A percentile compares a stretch with the other conserved stretches of the same genome.
These are phyloP conservation scores for Hypoxylon rubiginosum DNA, from an alignment of 2,329 filamentous ascomycete species.

Conservation along the genomic window DNA sequence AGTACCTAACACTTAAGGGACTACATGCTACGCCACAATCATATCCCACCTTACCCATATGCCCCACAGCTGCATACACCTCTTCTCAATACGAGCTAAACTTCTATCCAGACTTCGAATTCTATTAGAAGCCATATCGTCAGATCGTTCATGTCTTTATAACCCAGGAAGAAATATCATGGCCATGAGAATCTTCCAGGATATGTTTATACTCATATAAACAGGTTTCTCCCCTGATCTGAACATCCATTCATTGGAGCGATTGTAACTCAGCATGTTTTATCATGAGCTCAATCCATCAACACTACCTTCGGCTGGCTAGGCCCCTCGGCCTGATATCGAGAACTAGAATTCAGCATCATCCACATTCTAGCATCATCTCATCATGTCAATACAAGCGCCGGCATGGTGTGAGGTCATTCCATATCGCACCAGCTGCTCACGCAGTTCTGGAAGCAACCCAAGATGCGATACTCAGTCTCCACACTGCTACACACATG, in stretches of 20 bases:
- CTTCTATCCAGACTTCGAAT: no score
- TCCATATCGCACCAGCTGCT: constrained; percentile 54
- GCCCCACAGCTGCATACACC: no score
- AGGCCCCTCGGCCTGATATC: constrained; percentile 19
- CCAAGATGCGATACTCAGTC: constrained; percentile 58
- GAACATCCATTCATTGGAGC: not conserved
- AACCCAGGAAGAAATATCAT: not conserved
- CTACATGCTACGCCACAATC: no score
- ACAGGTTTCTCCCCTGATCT: no score
- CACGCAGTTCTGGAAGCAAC: constrained; percentile 54
- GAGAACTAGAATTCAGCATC: constrained; percentile 7
- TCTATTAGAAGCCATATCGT: no score
- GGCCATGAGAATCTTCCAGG: not conserved
- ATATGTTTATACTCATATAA: not conserved
- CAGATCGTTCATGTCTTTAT: no score
- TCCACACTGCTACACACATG: constrained; percentile 59
- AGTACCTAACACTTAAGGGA: no score
- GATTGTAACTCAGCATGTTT: constrained; percentile 12
- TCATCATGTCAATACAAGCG: not conserved
- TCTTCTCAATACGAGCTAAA: no score
- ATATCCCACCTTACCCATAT: no score
- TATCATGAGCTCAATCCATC: constrained; percentile 28
- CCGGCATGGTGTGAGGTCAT: constrained; percentile 33
- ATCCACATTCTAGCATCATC: not conserved
- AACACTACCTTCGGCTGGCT: constrained; percentile 19